Base-by-base conservation (phyloP, 1,284 basidiomycete genomes). In the Tilletia setariae region DNA sequence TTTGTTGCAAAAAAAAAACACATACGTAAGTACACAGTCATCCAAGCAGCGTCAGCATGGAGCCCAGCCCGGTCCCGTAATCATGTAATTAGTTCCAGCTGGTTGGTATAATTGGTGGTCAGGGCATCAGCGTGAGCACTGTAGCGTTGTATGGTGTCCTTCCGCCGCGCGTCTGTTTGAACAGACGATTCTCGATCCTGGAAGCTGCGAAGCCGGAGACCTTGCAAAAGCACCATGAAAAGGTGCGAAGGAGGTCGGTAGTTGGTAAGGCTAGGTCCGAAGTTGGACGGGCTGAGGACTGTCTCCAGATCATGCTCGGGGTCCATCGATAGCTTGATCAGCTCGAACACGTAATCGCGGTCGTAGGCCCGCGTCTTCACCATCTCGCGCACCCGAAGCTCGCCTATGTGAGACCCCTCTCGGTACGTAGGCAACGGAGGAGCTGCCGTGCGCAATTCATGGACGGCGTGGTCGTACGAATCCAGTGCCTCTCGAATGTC, bases 181-280 rank as follows among this genome's bases (percentile, higher is more conserved):
- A 40, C 35, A 40, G 11, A 4, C 11, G 35, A 6, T 40, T 40
- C 35, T 40, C 94, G 87, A 82, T 98, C 94, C 43, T 88, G 87
- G 73, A 96, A 91, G 81, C 97, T 94, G 30, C 94, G 87, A 63
- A 90, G 84, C 49, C 89, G 86, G 82, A 98, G 87, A 65, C 91
- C 91, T 28, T 90, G 88, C 2, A 93, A 90, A 30, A 98, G 85
- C 42, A 98, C 85, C 69, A 94, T 88, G 82, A 95, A 97, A 35
- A 98, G 82, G 83, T 98, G 94, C 95, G 95, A 99, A 8, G 91
- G 87, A 67, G 97, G 85, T 13, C 92, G 88, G 79, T 89, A 90
- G 82, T 96, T 94, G 23, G 89, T 83, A 0, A 90, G 90, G 13
- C 89, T 90, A 0, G 90, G 84, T 0, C 89, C 88, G 77, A 91